Conservation (phyloP, 768 basidiomycete genomes). For the Auriscalpium vulgare region DNA sequence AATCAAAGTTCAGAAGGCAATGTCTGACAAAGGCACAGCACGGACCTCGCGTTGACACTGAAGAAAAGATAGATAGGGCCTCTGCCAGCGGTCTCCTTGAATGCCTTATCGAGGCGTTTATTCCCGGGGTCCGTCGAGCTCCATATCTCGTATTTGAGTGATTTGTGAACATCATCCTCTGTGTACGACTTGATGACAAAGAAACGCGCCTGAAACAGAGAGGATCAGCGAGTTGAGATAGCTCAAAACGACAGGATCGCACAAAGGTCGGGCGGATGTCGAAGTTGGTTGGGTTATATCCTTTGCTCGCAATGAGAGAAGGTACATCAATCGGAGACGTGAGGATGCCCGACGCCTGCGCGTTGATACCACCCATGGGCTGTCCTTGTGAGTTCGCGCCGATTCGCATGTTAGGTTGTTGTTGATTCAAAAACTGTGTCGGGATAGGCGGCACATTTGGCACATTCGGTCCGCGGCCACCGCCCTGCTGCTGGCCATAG, state of each 20-base stretch:
- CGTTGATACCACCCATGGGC: conserved; percentile 29
- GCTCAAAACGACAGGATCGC: conserved; percentile 22
- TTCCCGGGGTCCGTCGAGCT: conserved; percentile 96
- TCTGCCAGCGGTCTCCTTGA: conserved; percentile 86
- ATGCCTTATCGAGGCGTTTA: conserved; percentile 94
- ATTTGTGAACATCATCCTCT: conserved; percentile 98
- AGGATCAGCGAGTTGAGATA: conserved; percentile 3
- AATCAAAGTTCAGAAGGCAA: neutral
- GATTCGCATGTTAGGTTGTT: conserved; percentile 5
- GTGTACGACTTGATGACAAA: conserved; percentile 99
- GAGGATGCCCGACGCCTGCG: conserved; percentile 28
- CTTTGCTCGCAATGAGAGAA: conserved; percentile 77
- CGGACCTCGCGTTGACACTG: conserved; percentile 85
- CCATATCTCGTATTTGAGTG: conserved; percentile 96
- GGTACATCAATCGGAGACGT: conserved; percentile 78
- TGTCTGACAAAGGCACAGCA: neutral
- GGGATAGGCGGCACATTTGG: conserved; percentile 72
- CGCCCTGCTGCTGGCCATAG: conserved; percentile 35
- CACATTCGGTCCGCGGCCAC: conserved; percentile 21
- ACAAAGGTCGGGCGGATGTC: conserved; percentile 76
- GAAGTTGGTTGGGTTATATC: conserved; percentile 84
- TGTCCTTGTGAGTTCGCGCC: conserved; percentile 27
- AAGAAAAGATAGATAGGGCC: conserved; percentile 98
- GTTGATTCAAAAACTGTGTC: conserved; percentile 59
- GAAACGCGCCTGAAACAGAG: conserved; percentile 65